phyloP scores from a whole-genome alignment of 2,329 filamentous ascomycete species.

The Venturia effusa region DNA sequence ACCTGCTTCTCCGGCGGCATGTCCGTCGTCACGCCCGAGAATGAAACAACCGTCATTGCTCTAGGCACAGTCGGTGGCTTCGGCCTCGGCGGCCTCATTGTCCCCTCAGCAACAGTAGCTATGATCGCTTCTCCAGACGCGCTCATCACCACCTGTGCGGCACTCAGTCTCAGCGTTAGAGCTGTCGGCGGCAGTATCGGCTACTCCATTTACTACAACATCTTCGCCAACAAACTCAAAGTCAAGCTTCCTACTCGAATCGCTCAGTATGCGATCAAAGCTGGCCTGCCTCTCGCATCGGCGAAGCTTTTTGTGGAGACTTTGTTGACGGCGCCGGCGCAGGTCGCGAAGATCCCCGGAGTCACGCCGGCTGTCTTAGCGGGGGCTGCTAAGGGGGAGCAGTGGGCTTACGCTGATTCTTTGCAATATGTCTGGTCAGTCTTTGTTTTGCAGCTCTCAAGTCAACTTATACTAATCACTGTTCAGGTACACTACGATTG shows the following conservation, averaged over 20 bases:
- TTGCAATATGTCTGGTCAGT: constrained; percentile 13
- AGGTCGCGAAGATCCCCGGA: constrained; percentile 1
- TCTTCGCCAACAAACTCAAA: constrained; percentile 12
- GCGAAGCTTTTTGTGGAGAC: constrained; percentile 9
- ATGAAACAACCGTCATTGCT: constrained; percentile 20
- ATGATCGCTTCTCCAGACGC: constrained; percentile 18
- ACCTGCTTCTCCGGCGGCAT: constrained; percentile 23
- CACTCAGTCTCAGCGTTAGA: constrained; percentile 10
- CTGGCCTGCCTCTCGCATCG: constrained; percentile 9
- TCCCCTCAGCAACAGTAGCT: constrained; percentile 24
- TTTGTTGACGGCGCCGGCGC: neutral
- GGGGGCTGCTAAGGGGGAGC: constrained; percentile 9
- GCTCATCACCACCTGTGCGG: constrained; percentile 21
- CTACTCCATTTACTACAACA: constrained; percentile 13
- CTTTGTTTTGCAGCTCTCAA: neutral
- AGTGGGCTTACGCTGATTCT: constrained; percentile 12
- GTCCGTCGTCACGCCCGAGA: constrained; percentile 22
- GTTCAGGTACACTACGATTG: constrained; percentile 9
- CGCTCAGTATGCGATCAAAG: constrained; percentile 7
- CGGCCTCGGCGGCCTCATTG: constrained; percentile 27
- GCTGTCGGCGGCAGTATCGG: constrained; percentile 13
- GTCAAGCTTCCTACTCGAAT: constrained; percentile 8
- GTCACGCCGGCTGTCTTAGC: constrained; percentile 10
- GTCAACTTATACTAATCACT: neutral
- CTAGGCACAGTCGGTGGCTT: constrained; percentile 25